Base-by-base conservation (phyloP, 176 grass and related monocot genomes). In the Oryza punctata region DNA sequence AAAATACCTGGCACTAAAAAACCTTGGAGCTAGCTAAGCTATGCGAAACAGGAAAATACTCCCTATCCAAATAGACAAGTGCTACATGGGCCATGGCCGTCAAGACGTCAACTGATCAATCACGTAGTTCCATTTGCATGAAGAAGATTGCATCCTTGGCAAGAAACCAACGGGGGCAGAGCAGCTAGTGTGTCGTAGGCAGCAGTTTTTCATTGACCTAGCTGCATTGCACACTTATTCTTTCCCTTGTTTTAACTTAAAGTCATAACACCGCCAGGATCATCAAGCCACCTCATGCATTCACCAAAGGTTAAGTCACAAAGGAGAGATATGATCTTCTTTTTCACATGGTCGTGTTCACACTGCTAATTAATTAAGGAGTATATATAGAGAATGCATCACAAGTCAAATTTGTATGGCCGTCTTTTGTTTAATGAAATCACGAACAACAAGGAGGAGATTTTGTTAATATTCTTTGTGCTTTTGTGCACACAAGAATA, bases 221-320 rank as follows among this genome's bases (percentile, higher is more conserved):
- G 59, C 81, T 15, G 65, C 5, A 65, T 41, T 30, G 61, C 73
- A 78, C 72, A 26, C 37, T 54, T 82, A 88, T 88, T 69, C 85
- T 33, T 85, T 78, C 12, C 85, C 65, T 29, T 69, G 76, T 50
- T 71, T 50, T 57, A 77, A 91, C 89, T 88, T 72, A 85, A 91
- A 82, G 77, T 82, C 49, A 64, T 23, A 71, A 3, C 65, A 37
- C 33, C 75, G 75, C 70, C 67, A 84, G 12, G 75, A 71, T 78
- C 60, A 38, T 43, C 70, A 47, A 40, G 43, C 80, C 73, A 76
- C 47, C 8, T 47, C 71, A 38, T 74, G 79, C 61, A 24, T 78
- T 88, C 60, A 24, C 8, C 67, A 21, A 59, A 60, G 71, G 32
- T 54, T 44, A 25, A 25, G 5, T 73, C 71, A 76, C 21, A 70